Conservation (phyloP, 176 grass and related monocot genomes). For the Pontederia paniculata region DNA sequence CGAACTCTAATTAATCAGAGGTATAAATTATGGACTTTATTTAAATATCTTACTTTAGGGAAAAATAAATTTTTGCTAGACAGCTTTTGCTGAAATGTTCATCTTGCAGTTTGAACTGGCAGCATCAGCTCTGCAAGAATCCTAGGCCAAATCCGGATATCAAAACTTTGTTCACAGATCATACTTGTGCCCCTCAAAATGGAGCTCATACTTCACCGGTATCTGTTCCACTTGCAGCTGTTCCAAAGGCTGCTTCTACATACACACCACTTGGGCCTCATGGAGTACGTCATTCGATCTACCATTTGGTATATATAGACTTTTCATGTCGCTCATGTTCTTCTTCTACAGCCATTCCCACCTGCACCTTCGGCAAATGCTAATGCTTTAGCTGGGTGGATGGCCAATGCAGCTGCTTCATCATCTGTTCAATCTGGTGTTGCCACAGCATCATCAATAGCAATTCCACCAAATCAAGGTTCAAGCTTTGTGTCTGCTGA, state of each 20-base stretch:
- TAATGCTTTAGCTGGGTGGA: slow-evolving; percentile 84
- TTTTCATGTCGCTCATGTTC: slow-evolving; percentile 11
- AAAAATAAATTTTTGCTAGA: too few relatives aligned
- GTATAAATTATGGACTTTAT: slow-evolving; percentile 24
- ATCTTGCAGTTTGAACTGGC: slow-evolving; percentile 85
- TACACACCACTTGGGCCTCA: slow-evolving; percentile 64
- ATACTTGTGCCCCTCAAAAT: slow-evolving; percentile 62
- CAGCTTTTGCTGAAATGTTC: too few relatives aligned
- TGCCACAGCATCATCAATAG: slow-evolving; percentile 51
- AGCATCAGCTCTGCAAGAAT: slow-evolving; percentile 99
- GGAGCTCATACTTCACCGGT: slow-evolving; percentile 61
- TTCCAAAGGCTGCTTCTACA: slow-evolving; percentile 59
- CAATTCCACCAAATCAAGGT: slow-evolving; percentile 83
- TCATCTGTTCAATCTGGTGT: slow-evolving; percentile 79
- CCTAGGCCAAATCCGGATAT: slow-evolving; percentile 93
- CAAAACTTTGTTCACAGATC: slow-evolving; percentile 93
- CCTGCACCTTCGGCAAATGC: slow-evolving; percentile 49
- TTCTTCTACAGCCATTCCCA: slow-evolving; percentile 49
- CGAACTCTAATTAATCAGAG: slow-evolving; percentile 98
- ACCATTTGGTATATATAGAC: background rate
- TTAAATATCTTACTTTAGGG: background rate
- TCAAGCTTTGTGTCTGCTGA: slow-evolving; percentile 2
- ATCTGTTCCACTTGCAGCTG: slow-evolving; percentile 68
- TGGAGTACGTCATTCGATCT: slow-evolving; percentile 43
- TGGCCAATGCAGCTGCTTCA: slow-evolving; percentile 58